These are phyloP conservation scores for Geotrichum ghanense DNA, from an alignment of 805 yeast genomes.

Conservation along the genomic window DNA sequence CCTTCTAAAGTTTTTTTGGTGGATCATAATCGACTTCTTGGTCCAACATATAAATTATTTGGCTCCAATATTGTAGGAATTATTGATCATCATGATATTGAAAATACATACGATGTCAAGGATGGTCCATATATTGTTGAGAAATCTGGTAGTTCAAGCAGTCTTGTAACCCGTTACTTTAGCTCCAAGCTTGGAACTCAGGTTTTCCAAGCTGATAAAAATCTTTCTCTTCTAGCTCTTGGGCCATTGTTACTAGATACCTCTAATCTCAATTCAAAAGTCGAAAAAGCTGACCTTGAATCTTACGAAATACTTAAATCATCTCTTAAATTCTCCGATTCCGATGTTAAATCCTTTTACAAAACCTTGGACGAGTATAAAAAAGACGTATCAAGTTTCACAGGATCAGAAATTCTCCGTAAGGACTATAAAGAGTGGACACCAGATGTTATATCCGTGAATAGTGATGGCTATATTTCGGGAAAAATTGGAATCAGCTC, in stretches of 20 bases:
- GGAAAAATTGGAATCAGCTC: slow-evolving; percentile 64
- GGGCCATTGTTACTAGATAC: slow-evolving; percentile 77
- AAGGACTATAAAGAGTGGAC: slow-evolving; percentile 77
- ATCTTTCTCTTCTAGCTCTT: slow-evolving; percentile 35
- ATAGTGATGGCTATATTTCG: slow-evolving; percentile 20
- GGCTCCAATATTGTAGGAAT: slow-evolving; percentile 41
- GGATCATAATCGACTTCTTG: slow-evolving; percentile 66
- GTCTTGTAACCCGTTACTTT: slow-evolving; percentile 59
- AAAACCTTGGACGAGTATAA: slow-evolving; percentile 37
- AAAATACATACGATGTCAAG: slow-evolving; percentile 28
- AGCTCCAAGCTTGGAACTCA: slow-evolving; percentile 12
- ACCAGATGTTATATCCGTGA: neutral
- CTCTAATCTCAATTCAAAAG: slow-evolving; percentile 45
- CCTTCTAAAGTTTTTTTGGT: slow-evolving; percentile 46
- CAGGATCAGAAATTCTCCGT: slow-evolving; percentile 48
- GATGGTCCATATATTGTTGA: slow-evolving; percentile 42
- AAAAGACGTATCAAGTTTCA: slow-evolving; percentile 49
- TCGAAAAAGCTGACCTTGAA: slow-evolving; percentile 44
- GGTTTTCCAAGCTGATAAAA: slow-evolving; percentile 1
- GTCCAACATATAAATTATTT: slow-evolving; percentile 30
- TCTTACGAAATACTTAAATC: slow-evolving; percentile 32
- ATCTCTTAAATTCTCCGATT: neutral
- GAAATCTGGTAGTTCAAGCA: slow-evolving; percentile 67
- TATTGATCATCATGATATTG: slow-evolving; percentile 85
- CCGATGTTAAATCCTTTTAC: slow-evolving; percentile 22